phyloP scores from a whole-genome alignment of 164 flowering plant genomes.

The Liquidambar formosana region DNA sequence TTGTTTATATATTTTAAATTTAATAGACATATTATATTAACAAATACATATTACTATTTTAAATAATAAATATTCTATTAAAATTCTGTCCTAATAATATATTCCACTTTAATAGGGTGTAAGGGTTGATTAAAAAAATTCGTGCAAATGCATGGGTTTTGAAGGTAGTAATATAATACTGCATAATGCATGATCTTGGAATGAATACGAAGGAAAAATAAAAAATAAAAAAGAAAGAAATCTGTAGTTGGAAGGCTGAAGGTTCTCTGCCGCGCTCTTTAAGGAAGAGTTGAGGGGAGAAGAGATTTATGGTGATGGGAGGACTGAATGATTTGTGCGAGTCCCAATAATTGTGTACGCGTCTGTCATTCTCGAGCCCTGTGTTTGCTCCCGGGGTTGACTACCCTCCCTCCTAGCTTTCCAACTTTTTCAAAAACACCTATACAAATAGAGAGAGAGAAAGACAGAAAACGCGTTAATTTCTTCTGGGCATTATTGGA shows the following conservation, averaged over 20 bases:
- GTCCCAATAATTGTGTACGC: conserved; percentile 29
- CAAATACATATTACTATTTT: no score
- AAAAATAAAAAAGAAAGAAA: no score
- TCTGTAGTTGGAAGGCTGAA: no score
- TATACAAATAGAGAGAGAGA: background rate
- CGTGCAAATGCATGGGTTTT: no score
- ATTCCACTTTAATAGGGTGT: no score
- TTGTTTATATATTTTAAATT: no score
- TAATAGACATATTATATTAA: no score
- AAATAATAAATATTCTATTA: no score
- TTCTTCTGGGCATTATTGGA: background rate
- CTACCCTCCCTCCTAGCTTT: conserved; percentile 12
- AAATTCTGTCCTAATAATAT: no score
- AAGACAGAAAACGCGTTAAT: conserved; percentile 1
- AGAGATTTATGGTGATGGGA: background rate
- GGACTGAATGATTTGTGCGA: conserved; percentile 21
- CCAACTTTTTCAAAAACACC: background rate
- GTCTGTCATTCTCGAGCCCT: conserved; percentile 51
- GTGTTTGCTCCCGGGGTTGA: conserved; percentile 43
- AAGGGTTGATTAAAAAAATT: no score
- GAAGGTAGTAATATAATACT: no score
- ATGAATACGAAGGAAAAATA: background rate
- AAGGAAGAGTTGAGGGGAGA: background rate
- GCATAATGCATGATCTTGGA: no score
- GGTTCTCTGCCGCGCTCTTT: background rate